Conservation (phyloP, 2,329 filamentous ascomycete species). For the Penicillium fuscoglaucum region DNA sequence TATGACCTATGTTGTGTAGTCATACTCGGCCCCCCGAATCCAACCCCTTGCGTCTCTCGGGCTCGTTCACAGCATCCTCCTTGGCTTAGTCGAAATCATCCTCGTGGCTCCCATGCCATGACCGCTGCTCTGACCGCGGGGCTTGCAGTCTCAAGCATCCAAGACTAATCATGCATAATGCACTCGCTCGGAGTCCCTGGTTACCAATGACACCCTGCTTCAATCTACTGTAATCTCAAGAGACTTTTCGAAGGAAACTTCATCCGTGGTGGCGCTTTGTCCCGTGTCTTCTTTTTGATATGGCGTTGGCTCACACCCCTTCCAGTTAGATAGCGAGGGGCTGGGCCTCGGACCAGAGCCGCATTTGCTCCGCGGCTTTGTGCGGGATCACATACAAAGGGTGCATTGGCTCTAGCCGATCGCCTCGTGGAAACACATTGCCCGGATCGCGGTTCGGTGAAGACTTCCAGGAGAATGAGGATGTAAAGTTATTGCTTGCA, state of each 20-base stretch:
- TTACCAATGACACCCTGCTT: neutral
- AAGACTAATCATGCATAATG: slow-evolving; percentile 9
- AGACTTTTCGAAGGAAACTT: neutral
- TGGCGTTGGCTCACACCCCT: neutral
- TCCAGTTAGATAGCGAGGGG: slow-evolving; percentile 17
- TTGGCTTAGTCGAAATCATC: neutral
- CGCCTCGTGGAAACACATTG: slow-evolving; percentile 68
- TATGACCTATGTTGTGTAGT: slow-evolving; percentile 7
- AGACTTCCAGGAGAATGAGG: slow-evolving; percentile 43
- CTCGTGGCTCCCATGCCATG: slow-evolving; percentile 18
- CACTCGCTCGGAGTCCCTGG: slow-evolving; percentile 9
- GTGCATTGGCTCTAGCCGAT: slow-evolving; percentile 70
- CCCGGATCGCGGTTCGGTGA: slow-evolving; percentile 46
- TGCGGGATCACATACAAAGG: slow-evolving; percentile 84
- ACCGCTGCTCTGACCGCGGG: slow-evolving; percentile 10
- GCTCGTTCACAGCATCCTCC: slow-evolving; percentile 4
- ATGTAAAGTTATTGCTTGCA: slow-evolving; percentile 33
- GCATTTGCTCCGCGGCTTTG: slow-evolving; percentile 63
- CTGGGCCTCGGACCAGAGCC: slow-evolving; percentile 59
- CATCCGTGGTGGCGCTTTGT: neutral
- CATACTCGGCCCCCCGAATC: slow-evolving; percentile 5
- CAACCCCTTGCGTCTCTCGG: slow-evolving; percentile 18
- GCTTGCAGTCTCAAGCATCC: slow-evolving; percentile 1
- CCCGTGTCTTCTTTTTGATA: neutral
- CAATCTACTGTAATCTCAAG: neutral